Evolutionary conservation across 208 protist species (phyloP).

Genomic region (Leishmania amazonensis): DNA sequence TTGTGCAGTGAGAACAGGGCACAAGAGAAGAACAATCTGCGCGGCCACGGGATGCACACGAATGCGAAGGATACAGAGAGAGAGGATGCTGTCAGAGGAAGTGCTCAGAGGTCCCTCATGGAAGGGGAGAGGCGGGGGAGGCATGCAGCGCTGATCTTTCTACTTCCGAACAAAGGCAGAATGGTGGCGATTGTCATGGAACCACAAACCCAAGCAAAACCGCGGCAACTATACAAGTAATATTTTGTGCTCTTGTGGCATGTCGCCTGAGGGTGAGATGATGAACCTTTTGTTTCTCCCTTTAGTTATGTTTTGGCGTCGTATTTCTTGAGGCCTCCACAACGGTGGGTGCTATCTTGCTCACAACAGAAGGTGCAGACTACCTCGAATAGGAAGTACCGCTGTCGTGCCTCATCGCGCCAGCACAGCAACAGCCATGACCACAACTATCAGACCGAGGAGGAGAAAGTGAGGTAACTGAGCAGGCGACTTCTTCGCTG

Average conservation of each 20-base stretch:
- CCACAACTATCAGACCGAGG: not conserved
- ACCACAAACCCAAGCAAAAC: not conserved
- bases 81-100: not conserved
- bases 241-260: not conserved
- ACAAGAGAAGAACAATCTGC: not conserved
- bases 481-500: conserved; percentile 1
- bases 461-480: conserved; percentile 2
- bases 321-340: not conserved
- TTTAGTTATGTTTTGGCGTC: not conserved
- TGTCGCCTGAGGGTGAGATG: too few species aligned
- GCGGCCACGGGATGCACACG: not conserved
- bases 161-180: not conserved
- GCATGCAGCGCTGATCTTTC: not conserved
- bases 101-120: not conserved
- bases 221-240: not conserved
- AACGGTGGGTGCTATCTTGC: not conserved
- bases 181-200: not conserved
- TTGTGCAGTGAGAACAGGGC: not conserved
- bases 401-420: conserved; percentile 9
- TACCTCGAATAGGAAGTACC: not conserved
- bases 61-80: not conserved
- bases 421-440: not conserved
- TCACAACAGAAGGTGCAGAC: not conserved
- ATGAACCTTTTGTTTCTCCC: not conserved
- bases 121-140: not conserved